Evolutionary conservation across 2,329 filamentous ascomycete genomes (phyloP), one percentile per base, ranked within the genome.

Genomic region (Epichloe coenophiala): DNA sequence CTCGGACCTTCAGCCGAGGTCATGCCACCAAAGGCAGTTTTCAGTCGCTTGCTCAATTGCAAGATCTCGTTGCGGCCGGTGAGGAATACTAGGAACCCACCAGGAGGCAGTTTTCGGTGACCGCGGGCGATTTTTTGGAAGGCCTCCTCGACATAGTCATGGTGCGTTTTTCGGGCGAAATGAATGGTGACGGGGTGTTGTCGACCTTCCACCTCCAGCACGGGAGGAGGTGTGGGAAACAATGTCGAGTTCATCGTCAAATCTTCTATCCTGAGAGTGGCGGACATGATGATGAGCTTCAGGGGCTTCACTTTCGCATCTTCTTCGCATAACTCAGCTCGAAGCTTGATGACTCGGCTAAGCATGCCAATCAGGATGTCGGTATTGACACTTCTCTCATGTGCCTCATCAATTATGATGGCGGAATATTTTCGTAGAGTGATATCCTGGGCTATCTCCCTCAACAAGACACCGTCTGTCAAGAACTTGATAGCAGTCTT

Each of bases 331-430:
- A 96, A 77, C 39, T 88, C 80, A 49, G 84, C 78, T 53, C 93
- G 80, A 49, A 96, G 71, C 58, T 88, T 88, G 45, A 96, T 87
- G 36, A 97, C 89, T 61, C 91, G 81, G 61, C 90, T 96, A 15
- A 97, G 80, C 81, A 98, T 94, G 47, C 93, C 93, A 57, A 98
- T 90, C n/a, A 98, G 71, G 40, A 98, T 94, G 64, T 98, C 94
- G 0, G 94, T 98, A 62, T 98, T 97, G 60, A 96, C 87, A 60
- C 89, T 97, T 59, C 94, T 81, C 65, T 98, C 93, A 70, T 98
- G 93, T 1, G 93, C 93, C 68, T 98, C 93, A 60, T 98, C 93
- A 54, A 98, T 91, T 46, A 98, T 80, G 48, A 98, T 86, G 13
- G 86, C 86, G 0, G 91, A 96, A 66, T 98, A 98, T 59, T 94